phyloP scores from a whole-genome alignment of 495 filamentous ascomycete genomes.

The Parachaetomium inaequale region DNA sequence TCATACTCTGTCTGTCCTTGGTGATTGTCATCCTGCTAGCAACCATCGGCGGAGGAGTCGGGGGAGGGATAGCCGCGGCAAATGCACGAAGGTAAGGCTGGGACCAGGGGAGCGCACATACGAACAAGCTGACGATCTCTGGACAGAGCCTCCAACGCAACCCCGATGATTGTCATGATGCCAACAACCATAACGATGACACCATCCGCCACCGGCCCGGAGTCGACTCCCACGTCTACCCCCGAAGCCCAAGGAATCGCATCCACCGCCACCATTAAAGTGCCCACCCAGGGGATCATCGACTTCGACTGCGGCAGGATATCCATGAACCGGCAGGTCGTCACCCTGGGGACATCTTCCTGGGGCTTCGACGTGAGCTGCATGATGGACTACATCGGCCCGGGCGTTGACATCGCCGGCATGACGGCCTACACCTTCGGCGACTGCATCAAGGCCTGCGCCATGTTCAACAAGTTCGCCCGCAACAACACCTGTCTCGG shows the following conservation, averaged over 20 bases:
- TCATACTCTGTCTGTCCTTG: slow-evolving; percentile 4
- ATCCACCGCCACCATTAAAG: not conserved
- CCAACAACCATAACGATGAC: slow-evolving; percentile 1
- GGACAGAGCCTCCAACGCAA: slow-evolving; percentile 1
- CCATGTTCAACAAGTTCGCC: slow-evolving; percentile 15
- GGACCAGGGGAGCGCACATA: not conserved
- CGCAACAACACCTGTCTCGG: slow-evolving; percentile 22
- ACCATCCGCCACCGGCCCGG: not conserved
- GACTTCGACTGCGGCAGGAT: slow-evolving; percentile 18
- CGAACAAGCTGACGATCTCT: not conserved
- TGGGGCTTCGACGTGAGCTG: slow-evolving; percentile 19
- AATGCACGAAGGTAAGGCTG: slow-evolving; percentile 11
- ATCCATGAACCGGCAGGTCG: slow-evolving; percentile 9
- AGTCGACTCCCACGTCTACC: not conserved
- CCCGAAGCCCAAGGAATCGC: not conserved
- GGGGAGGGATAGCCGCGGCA: slow-evolving; percentile 15
- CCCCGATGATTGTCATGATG: slow-evolving; percentile 7
- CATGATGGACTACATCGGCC: slow-evolving; percentile 5
- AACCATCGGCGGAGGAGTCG: slow-evolving; percentile 18
- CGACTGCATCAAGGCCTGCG: slow-evolving; percentile 19
- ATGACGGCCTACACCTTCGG: slow-evolving; percentile 18
- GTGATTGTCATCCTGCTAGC: slow-evolving; percentile 1
- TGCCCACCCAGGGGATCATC: slow-evolving; percentile 15
- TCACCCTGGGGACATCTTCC: slow-evolving; percentile 10
- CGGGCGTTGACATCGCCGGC: slow-evolving; percentile 10